These are phyloP conservation scores for Atkinsonella texensis DNA, from an alignment of 2,329 filamentous ascomycete genomes.

Conservation along the genomic window DNA sequence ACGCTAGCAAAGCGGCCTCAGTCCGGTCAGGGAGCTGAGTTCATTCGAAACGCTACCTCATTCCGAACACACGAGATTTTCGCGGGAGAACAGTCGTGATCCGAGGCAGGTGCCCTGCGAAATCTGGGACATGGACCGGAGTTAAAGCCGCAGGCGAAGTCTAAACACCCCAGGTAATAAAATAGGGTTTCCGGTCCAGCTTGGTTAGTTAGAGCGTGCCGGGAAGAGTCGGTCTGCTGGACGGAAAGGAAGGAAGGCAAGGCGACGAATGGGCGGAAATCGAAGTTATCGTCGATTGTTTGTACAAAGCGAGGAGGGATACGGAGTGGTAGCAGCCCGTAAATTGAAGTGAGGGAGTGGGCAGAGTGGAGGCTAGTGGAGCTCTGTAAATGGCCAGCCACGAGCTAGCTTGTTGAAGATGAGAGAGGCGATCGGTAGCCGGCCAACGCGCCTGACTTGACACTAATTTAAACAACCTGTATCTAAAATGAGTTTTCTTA, in stretches of 20 bases:
- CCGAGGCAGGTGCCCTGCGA: not conserved
- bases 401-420: not conserved
- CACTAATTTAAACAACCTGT: too few relatives aligned
- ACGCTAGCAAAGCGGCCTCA: conserved; percentile 27
- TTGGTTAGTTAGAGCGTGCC: not conserved
- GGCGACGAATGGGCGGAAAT: not conserved
- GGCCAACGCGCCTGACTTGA: too few relatives aligned
- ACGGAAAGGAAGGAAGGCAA: not conserved
- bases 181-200: not conserved
- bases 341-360: conserved; percentile 2
- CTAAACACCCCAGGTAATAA: not conserved
- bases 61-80: conserved; percentile 27
- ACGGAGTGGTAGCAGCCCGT: conserved; percentile 2
- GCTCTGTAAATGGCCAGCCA: conserved; percentile 7
- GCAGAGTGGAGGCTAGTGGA: conserved; percentile 6
- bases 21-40: conserved; percentile 51
- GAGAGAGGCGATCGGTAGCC: not conserved
- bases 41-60: conserved; percentile 44
- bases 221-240: not conserved
- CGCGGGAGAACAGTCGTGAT: conserved; percentile 3
- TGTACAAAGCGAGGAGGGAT: conserved; percentile 2
- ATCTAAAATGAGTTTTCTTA: too few relatives aligned
- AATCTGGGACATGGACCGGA: not conserved
- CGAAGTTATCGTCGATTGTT: conserved; percentile 7
- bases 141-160: not conserved